phyloP scores from a whole-genome alignment of 371 early-diverging fungal genomes.

The Apophysomyces trapeziformis region DNA sequence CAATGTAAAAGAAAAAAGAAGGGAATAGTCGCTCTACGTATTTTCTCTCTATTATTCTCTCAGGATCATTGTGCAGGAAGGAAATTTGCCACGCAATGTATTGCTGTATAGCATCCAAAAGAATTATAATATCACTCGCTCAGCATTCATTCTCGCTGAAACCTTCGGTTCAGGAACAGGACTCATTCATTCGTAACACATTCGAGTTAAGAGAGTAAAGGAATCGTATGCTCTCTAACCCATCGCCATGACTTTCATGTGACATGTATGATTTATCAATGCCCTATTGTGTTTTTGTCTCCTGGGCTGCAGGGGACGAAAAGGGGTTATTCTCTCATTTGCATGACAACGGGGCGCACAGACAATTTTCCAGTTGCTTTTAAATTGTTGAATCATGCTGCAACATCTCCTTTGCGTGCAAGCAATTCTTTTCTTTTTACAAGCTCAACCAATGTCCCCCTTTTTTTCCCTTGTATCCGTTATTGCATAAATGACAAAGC shows the following conservation, averaged over 20 bases:
- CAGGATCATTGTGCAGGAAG: not conserved
- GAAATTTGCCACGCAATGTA: not conserved
- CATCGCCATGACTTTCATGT: not conserved
- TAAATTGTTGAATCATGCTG: not conserved
- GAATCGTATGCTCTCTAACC: not conserved
- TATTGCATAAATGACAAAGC: not conserved
- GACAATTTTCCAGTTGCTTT: not conserved
- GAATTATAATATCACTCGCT: no score
- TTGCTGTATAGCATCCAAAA: no score
- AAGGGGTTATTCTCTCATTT: not conserved
- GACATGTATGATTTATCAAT: not conserved
- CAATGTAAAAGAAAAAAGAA: not conserved
- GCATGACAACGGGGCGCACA: conserved; percentile 7
- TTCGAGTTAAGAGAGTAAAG: not conserved
- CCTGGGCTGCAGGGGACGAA: not conserved
- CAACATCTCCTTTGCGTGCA: not conserved
- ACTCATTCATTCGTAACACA: no score
- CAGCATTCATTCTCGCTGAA: no score
- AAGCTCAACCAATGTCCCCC: not conserved
- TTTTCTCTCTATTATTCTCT: not conserved
- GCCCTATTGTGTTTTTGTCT: not conserved
- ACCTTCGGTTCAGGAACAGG: no score
- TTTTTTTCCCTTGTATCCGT: not conserved
- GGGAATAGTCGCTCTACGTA: not conserved
- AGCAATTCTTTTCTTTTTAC: not conserved